Evolutionary conservation across 495 filamentous ascomycete species (phyloP).

Genomic region (Hypoxylon cercidicola): DNA sequence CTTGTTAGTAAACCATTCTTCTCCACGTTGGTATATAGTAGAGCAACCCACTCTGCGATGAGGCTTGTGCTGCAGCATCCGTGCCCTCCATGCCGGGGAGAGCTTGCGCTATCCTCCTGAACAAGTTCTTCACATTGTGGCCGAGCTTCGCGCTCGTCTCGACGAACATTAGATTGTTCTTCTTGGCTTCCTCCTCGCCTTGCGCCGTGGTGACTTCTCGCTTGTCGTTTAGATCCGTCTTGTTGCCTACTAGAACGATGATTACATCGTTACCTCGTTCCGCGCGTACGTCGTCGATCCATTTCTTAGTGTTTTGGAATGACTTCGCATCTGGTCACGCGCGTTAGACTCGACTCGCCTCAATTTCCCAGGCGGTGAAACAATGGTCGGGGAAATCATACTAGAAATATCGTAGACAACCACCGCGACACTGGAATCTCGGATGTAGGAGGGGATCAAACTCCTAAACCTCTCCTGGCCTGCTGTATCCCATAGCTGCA

Average conservation of each 20-base stretch:
- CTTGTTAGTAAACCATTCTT: conserved; percentile 38
- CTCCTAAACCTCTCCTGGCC: conserved; percentile 97
- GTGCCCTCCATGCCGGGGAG: conserved; percentile 97
- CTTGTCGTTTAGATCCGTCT: conserved; percentile 98
- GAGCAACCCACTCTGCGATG: conserved; percentile 69
- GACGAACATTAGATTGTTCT: conserved; percentile 96
- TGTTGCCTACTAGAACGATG: conserved; percentile 98
- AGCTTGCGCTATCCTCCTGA: conserved; percentile 96
- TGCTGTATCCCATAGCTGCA: conserved; percentile 98
- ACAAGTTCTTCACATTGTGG: conserved; percentile 96
- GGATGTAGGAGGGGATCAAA: conserved; percentile 96
- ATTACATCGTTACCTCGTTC: conserved; percentile 98
- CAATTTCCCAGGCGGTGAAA: background rate
- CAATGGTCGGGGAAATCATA: conserved; percentile 40
- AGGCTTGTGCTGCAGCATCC: conserved; percentile 68
- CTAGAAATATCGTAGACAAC: conserved; percentile 99
- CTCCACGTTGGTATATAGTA: conserved; percentile 19
- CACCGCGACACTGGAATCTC: conserved; percentile 95
- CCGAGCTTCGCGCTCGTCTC: conserved; percentile 98
- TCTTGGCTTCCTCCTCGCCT: conserved; percentile 98
- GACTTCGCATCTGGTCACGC: conserved; percentile 75
- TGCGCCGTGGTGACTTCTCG: conserved; percentile 93
- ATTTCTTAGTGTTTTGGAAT: conserved; percentile 98
- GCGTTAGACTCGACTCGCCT: conserved; percentile 29
- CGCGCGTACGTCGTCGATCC: conserved; percentile 97